phyloP scores from a whole-genome alignment of 2,329 filamentous ascomycete genomes.

The Aspergillus vadensis region DNA sequence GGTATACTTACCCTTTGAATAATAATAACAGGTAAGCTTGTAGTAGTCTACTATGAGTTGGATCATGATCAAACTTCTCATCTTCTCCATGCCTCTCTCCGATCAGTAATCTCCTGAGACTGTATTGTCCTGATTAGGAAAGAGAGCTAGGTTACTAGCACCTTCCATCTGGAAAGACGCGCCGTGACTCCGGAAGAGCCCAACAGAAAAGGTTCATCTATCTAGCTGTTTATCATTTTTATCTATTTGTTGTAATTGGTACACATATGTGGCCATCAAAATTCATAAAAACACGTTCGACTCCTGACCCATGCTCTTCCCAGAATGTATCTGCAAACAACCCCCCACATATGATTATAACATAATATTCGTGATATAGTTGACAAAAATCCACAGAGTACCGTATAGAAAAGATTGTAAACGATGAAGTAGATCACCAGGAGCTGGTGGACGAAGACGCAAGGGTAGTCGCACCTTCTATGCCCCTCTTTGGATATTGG shows the following conservation, averaged over 20 bases:
- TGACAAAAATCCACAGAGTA: not conserved
- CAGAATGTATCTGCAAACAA: not conserved
- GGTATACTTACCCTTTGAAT: no score
- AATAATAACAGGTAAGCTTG: no score
- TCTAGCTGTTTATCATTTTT: not conserved
- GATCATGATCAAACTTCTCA: no score
- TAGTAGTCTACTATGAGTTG: no score
- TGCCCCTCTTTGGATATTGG: slow-evolving; percentile 61
- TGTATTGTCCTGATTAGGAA: no score
- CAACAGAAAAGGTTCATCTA: not conserved
- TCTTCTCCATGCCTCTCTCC: no score
- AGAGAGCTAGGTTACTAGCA: no score
- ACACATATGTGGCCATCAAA: not conserved
- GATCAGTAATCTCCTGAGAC: no score
- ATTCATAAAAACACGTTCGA: not conserved
- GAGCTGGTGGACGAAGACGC: not conserved
- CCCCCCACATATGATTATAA: not conserved
- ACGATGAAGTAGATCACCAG: not conserved
- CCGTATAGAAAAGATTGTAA: slow-evolving; percentile 1
- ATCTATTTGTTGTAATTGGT: not conserved
- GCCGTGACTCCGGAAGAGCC: no score
- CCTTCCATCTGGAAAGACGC: not conserved
- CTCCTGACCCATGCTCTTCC: not conserved
- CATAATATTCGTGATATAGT: not conserved
- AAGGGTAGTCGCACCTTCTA: slow-evolving; percentile 31